Conservation (phyloP, 306 rosid species). For the Comarum palustre region DNA sequence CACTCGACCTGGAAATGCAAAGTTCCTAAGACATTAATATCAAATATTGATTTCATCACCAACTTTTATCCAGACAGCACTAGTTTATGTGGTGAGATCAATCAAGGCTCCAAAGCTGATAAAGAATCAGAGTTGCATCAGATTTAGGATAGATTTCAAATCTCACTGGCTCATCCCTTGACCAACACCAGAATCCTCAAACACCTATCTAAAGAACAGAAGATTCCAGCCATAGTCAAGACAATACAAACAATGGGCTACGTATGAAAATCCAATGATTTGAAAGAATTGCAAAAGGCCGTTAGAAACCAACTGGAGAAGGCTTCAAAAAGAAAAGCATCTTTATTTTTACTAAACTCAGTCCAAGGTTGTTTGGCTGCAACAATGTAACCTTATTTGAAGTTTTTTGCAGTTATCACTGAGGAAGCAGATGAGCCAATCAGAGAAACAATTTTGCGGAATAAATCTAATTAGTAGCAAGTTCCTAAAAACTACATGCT, state of each 20-base stretch:
- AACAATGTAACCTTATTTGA: not conserved
- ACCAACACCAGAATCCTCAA: not conserved
- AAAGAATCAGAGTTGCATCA: not conserved
- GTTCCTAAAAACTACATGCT: not conserved
- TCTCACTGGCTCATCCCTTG: not conserved
- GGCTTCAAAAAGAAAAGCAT: too few species aligned
- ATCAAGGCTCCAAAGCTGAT: not conserved
- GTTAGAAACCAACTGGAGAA: not conserved
- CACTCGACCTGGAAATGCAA: slow-evolving; percentile 79
- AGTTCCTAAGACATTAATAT: slow-evolving; percentile 6
- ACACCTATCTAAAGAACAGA: not conserved
- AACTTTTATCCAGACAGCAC: not conserved
- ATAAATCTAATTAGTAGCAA: not conserved
- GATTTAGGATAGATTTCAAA: not conserved
- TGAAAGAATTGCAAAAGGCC: not conserved
- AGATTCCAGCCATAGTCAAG: not conserved
- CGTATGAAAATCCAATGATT: not conserved
- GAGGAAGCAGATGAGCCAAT: not conserved
- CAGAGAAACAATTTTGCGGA: not conserved
- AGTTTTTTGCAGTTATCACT: not conserved
- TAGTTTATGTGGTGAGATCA: not conserved
- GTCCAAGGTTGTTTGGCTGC: not conserved
- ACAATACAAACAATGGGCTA: not conserved
- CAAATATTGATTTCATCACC: not conserved
- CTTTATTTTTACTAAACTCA: not conserved